These are phyloP conservation scores for Russula sp. DNA, from an alignment of 768 basidiomycete species.

Conservation along the genomic window DNA sequence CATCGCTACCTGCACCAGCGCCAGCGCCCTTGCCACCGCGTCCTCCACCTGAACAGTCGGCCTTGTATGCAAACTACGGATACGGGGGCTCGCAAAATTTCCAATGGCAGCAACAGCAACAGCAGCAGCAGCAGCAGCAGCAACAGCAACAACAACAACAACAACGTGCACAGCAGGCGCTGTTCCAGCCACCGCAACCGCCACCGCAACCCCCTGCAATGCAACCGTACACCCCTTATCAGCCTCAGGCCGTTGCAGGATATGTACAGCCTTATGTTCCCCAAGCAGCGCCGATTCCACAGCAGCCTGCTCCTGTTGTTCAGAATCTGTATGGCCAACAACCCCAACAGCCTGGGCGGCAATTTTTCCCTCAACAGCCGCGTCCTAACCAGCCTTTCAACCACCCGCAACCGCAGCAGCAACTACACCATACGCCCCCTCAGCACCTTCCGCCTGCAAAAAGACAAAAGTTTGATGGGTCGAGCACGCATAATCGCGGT, in stretches of 20 bases:
- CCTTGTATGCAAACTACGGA: constrained; percentile 87
- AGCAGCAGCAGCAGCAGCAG: constrained; percentile 52
- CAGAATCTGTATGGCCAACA: constrained; percentile 32
- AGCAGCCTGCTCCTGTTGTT: constrained; percentile 41
- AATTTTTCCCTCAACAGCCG: constrained; percentile 39
- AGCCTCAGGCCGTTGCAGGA: constrained; percentile 51
- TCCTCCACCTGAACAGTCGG: constrained; percentile 72
- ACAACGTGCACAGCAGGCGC: constrained; percentile 43
- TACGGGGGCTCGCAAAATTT: constrained; percentile 64
- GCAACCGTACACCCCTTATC: constrained; percentile 71
- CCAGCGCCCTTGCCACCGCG: constrained; percentile 41
- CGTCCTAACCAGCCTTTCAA: constrained; percentile 41
- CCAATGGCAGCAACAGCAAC: constrained; percentile 63
- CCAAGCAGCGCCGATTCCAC: constrained; percentile 49
- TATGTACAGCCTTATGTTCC: constrained; percentile 65
- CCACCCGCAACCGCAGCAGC: constrained; percentile 32
- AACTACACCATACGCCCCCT: constrained; percentile 56
- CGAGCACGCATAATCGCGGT: constrained; percentile 40
- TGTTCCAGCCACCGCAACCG: constrained; percentile 46
- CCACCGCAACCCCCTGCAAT: constrained; percentile 50
- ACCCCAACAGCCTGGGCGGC: constrained; percentile 40
- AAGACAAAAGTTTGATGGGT: constrained; percentile 71
- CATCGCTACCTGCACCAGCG: constrained; percentile 42
- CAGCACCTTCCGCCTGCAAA: constrained; percentile 91
- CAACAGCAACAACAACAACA: constrained; percentile 41